Base-by-base conservation (phyloP, 2,329 filamentous ascomycete species). In the Geoglossum cookeanum region DNA sequence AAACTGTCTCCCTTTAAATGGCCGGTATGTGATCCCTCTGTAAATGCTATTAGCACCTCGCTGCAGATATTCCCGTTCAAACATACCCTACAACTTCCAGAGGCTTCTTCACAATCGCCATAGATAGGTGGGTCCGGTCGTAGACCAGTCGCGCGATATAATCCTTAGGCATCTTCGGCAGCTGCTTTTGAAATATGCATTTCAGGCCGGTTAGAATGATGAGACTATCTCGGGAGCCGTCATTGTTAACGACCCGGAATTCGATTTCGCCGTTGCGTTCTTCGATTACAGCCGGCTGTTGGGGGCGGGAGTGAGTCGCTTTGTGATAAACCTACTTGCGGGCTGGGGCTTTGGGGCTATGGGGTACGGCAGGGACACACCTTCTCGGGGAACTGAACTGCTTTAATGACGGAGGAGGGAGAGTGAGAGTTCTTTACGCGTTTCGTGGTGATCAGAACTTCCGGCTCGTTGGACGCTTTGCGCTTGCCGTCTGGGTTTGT, bases 151-250 rank as follows among this genome's bases (percentile, higher is more conserved):
- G 86, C 3, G 92, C 92, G 64, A 98, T 97, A 69, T 98, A 98
- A 67, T 97, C 92, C 70, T 97, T 96, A 13, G 92, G 92, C 92
- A 98, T 98, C 71, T 97, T 97, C 0, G 92, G 92, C 4, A 98
- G 76, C 67, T 98, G 92, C 65, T 97, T 97, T 68, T 98, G 92
- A 65, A 98, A 97, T 62, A 98, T 94, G 67, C 90, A 95, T 68
- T 97, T 98, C 57, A 98, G 75, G 13, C 92, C 92, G 0, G 91
- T 96, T 59, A 98, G 76, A 64, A 98, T 94, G 66, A 97, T 94
- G 62, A 90, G 83, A 66, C 87, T 94, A 65, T 95, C 88, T 62
- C 85, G 80, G 42, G 83, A 78, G 64, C 86, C 85, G 67, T 98
- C 92, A 67, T 98, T 98, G 75, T 97, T 97, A 65, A 98, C 92